Evolutionary conservation across 2,329 filamentous ascomycete species (phyloP), one percentile per base, ranked within the genome.

Genomic region (Calonectria crousiana): DNA sequence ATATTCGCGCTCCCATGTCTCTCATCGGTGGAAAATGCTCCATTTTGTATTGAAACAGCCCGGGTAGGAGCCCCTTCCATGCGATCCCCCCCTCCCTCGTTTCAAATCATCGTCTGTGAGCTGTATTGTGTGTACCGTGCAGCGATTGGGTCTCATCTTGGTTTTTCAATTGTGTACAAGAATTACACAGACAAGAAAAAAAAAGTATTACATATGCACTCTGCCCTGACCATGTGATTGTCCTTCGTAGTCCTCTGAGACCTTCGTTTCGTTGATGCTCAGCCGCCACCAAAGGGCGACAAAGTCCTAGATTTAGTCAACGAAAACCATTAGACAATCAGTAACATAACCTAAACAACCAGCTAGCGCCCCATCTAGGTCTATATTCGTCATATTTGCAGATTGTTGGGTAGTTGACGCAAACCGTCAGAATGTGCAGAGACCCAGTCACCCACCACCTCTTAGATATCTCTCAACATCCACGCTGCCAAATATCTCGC

Each of bases 381-480:
- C 44, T 13, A n/a, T 23, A 47, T 47, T 23, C 44, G 9, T 47
- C 44, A 11, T 47, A 8, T 47, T 49, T n/a, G 41, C 41, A 34
- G 41, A 34, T 47, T 38, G 32, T 34, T 41, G 16, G 23, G 26
- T 28, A 65, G 30, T 16, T 26, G 44, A 8, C 9, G 44, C 44
- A 47, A 5, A 47, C 1, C 23, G n/a, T 47, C 44, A 13, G 9
- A 64, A 30, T 32, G 6, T 28, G n/a, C n/a, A 36, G 52, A 9
- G 34, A 10, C 36, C 16, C 51, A 18, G 2, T 79, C 68, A 78
- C 49, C 82, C 81, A 72, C 82, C 76, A 3, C 84, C 84, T 60
- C 92, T 90, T 23, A 97, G 84, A 82, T 97, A 97, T 81, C 89
- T 91, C 79, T 95, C 91, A 69, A 97, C 86, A 77, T 96, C 93